Conservation (phyloP, 192 early-diverging fungal species). For the Rhizophlyctis rosea region DNA sequence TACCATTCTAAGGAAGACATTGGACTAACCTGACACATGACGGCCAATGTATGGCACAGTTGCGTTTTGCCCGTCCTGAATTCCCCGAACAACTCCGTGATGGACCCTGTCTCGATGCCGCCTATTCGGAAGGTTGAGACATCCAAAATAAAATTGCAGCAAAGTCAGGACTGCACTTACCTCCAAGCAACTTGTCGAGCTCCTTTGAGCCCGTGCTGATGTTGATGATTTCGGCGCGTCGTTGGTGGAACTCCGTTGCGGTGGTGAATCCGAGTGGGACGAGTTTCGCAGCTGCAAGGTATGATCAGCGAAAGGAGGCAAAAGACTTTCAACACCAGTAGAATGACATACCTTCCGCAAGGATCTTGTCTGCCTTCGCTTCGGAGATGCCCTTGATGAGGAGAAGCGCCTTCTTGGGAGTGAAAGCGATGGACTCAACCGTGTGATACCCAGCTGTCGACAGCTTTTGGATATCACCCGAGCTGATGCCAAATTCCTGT, state of each 20-base stretch:
- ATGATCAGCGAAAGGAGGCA: conserved; percentile 20
- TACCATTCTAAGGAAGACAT: no score
- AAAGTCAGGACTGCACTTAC: conserved; percentile 28
- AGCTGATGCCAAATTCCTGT: conserved; percentile 44
- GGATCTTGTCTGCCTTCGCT: conserved; percentile 91
- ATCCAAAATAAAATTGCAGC: not conserved
- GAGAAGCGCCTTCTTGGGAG: conserved; percentile 82
- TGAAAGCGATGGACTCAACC: conserved; percentile 90
- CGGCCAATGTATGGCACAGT: conserved; percentile 91
- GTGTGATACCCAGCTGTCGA: conserved; percentile 84
- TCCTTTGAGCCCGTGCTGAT: conserved; percentile 90
- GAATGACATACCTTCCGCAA: conserved; percentile 68
- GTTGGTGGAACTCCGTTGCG: conserved; percentile 84
- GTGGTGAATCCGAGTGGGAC: conserved; percentile 96
- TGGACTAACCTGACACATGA: conserved; percentile 91
- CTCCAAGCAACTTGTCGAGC: conserved; percentile 88
- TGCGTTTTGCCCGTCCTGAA: conserved; percentile 98
- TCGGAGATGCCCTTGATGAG: conserved; percentile 94
- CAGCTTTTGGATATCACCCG: conserved; percentile 57
- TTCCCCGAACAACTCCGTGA: conserved; percentile 98
- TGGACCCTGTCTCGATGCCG: conserved; percentile 93
- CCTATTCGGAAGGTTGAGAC: conserved; percentile 36
- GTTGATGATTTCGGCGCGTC: conserved; percentile 73
- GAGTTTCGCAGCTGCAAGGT: conserved; percentile 70
- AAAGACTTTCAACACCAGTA: not conserved